Percentiles rank a stretch among this genome's conserved stretches.
phyloP scores from a whole-genome alignment of 2,329 filamentous ascomycete species.

The Dothistroma septosporum region DNA sequence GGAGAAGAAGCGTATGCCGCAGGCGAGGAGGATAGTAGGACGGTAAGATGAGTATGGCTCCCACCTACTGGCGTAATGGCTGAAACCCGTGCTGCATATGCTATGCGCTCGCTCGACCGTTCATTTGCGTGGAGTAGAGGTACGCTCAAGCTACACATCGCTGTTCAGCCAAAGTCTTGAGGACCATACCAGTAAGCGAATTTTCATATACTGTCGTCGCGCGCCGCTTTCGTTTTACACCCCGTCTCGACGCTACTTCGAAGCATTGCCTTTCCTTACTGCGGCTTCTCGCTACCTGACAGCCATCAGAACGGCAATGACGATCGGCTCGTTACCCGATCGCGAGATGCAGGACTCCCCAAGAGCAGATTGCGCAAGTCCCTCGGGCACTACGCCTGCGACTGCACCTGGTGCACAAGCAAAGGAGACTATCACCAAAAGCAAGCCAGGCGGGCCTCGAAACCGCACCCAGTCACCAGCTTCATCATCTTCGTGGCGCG shows the following conservation, averaged over 20 bases:
- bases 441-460: neutral
- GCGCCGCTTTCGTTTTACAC: neutral
- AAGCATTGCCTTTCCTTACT: neutral
- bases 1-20: slow-evolving; percentile 65
- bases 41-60: slow-evolving; percentile 10
- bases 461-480: neutral
- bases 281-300: neutral
- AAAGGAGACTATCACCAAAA: neutral
- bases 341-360: neutral
- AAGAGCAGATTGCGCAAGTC: neutral
- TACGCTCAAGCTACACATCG: neutral
- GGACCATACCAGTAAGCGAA: neutral
- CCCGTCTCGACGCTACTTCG: neutral
- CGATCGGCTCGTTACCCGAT: neutral
- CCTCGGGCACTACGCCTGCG: neutral
- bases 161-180: neutral
- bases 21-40: slow-evolving; percentile 33
- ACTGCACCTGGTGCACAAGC: neutral
- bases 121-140: too few species aligned
- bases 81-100: neutral
- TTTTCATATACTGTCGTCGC: neutral
- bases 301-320: neutral
- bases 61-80: neutral
- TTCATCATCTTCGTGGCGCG: neutral
- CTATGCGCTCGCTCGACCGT: neutral